Conservation (phyloP, 805 yeast genomes). For the Kodamaea fukazawae region DNA sequence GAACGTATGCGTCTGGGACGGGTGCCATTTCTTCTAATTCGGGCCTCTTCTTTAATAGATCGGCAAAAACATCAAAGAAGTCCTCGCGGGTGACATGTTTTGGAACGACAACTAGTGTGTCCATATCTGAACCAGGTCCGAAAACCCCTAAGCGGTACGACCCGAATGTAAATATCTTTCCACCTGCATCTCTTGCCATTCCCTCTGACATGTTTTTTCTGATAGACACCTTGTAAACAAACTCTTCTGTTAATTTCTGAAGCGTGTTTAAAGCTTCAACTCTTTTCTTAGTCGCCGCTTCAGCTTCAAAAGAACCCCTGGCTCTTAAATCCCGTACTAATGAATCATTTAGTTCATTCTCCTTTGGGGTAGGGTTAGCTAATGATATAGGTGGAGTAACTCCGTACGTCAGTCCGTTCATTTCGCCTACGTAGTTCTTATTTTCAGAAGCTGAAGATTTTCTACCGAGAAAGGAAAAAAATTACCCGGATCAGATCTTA, state of each 20-base stretch:
- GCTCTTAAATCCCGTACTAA: slow-evolving; percentile 75
- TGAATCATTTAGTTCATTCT: slow-evolving; percentile 68
- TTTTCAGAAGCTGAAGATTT: neutral
- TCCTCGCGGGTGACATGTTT: slow-evolving; percentile 90
- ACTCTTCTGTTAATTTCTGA: slow-evolving; percentile 73
- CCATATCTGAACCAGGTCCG: slow-evolving; percentile 98
- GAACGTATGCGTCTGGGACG: slow-evolving; percentile 98
- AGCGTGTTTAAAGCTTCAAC: slow-evolving; percentile 67
- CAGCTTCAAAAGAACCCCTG: slow-evolving; percentile 87
- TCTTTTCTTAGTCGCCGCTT: slow-evolving; percentile 77
- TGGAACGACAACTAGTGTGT: slow-evolving; percentile 94
- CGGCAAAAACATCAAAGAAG: slow-evolving; percentile 79
- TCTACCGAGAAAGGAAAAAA: neutral
- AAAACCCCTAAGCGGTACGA: slow-evolving; percentile 93
- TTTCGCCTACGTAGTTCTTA: slow-evolving; percentile 6
- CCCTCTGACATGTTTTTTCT: slow-evolving; percentile 93
- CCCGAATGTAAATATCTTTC: slow-evolving; percentile 94
- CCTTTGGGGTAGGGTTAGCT: slow-evolving; percentile 73
- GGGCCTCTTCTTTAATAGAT: slow-evolving; percentile 63
- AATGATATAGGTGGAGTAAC: slow-evolving; percentile 61
- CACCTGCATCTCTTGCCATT: slow-evolving; percentile 97
- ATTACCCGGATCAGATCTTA: slow-evolving; percentile 4
- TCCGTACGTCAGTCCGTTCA: slow-evolving; percentile 44
- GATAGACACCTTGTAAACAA: slow-evolving; percentile 78
- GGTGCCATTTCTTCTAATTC: slow-evolving; percentile 89